Evolutionary conservation across 2,329 filamentous ascomycete species (phyloP), one percentile per base, ranked within the genome.

Genomic region (Clarireedia homoeocarpa): DNA sequence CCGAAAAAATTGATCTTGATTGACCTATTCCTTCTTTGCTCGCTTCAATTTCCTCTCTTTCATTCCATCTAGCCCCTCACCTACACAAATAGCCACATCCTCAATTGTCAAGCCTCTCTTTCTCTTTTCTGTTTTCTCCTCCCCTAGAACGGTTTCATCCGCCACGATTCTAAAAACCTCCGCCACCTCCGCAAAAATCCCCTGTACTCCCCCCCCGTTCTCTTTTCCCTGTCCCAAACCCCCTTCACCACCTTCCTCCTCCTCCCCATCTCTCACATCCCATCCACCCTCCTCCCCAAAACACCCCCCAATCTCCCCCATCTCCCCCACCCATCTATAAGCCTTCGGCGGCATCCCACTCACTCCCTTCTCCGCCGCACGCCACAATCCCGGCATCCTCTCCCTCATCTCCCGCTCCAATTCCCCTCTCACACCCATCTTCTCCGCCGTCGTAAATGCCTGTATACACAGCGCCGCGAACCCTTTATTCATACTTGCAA

Each of bases 301-400:
- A 3, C 84, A 87, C 56, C 77, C 73, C 4, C 79, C 81, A 65
- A 91, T 89, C 74, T 91, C 83, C 63, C 84, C 78, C 87, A 91
- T 90, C 74, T 91, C 87, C 36, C 77, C 74, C 0, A 89, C 83
- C 86, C 87, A 91, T 10, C 88, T 75, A 68, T 90, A 90, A 17
- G 88, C 87, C 71, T 91, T 91, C 6, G 83, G 81, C 24, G 85
- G 77, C 79, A 90, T 58, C 81, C 77, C 73, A 4, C 78, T 73
- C 7, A 88, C 72, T 2, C 77, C 72, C 34, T 67, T 73, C 63
- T 81, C 76, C 0, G 76, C 80, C 50, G 71, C 66, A 26, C 71
- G 68, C 14, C 75, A 73, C 38, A 74, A 70, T 2, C 65, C 67
- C 0, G 85, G 82, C 49, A 74, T 73, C 56, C 77, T 72, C 9